phyloP scores from a whole-genome alignment of 768 basidiomycete species.

The Galerina sulciceps region DNA sequence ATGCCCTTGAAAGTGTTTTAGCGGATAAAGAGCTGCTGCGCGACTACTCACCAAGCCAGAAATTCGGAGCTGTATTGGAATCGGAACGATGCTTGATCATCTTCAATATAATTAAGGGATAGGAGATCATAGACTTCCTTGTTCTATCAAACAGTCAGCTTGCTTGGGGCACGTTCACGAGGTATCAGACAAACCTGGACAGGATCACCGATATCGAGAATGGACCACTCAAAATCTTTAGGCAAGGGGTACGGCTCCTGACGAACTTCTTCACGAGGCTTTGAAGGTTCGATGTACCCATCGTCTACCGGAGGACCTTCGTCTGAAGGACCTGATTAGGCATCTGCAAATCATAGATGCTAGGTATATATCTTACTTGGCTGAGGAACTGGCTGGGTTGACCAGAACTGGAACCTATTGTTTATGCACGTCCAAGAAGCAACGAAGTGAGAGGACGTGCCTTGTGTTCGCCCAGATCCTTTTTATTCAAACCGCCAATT shows the following conservation, averaged over 20 bases:
- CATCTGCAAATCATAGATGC: not conserved
- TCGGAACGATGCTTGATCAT: constrained; percentile 93
- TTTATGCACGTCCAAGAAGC: not conserved
- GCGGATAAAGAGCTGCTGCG: constrained; percentile 1
- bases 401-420: constrained; percentile 79
- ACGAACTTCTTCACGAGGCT: constrained; percentile 75
- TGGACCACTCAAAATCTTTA: constrained; percentile 91
- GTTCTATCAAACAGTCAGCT: constrained; percentile 51
- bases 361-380: constrained; percentile 47
- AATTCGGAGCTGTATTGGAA: constrained; percentile 97
- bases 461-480: constrained; percentile 89
- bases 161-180: not conserved
- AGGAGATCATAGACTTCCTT: constrained; percentile 93
- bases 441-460: constrained; percentile 41
- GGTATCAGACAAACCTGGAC: constrained; percentile 58
- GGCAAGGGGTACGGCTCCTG: constrained; percentile 90
- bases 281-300: constrained; percentile 88
- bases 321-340: constrained; percentile 39
- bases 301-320: constrained; percentile 72
- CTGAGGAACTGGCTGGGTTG: constrained; percentile 96
- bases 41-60: constrained; percentile 70
- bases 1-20: constrained; percentile 62
- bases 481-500: constrained; percentile 73
- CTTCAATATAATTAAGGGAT: constrained; percentile 95
- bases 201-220: constrained; percentile 77